Evolutionary conservation across 805 yeast species (phyloP).

Genomic region (Starmerella scarabaei): DNA sequence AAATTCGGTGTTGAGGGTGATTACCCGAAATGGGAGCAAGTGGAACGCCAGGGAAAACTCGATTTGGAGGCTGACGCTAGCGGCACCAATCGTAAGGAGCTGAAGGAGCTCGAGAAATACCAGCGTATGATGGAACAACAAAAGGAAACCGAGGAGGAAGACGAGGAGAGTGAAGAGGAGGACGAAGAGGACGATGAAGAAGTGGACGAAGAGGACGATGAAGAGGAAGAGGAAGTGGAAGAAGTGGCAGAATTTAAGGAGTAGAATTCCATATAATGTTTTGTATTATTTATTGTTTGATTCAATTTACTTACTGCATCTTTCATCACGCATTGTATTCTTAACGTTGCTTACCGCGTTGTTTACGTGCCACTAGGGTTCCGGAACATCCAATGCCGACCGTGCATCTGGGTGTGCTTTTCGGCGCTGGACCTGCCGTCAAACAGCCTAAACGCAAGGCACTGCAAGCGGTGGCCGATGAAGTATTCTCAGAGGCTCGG

Average conservation of each 20-base stretch:
- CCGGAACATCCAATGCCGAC: no score
- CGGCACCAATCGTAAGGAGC: conserved; percentile 47
- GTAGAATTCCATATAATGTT: no score
- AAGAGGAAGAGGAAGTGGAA: conserved; percentile 30
- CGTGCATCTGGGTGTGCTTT: conserved; percentile 9
- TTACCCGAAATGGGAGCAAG: conserved; percentile 71
- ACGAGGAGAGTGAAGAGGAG: conserved; percentile 30
- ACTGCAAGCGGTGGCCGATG: not conserved
- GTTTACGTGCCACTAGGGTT: no score
- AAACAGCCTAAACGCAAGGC: not conserved
- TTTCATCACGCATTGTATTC: no score
- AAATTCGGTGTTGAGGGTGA: conserved; percentile 73
- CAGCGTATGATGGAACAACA: conserved; percentile 31
- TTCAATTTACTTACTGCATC: no score
- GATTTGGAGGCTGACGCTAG: conserved; percentile 88
- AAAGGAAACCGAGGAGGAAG: conserved; percentile 25
- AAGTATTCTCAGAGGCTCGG: not conserved
- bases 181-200: conserved; percentile 34
- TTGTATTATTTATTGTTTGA: no score
- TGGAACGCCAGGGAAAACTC: conserved; percentile 49
- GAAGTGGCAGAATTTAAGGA: conserved; percentile 26
- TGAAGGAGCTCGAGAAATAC: conserved; percentile 63
- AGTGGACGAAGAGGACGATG: conserved; percentile 27
- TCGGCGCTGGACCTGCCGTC: conserved; percentile 11
- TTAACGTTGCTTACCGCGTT: no score